Percentiles rank a stretch among this genome's conserved stretches.
phyloP scores from a whole-genome alignment of 352 stramenopile genomes.

The Globisporangium nodosum region DNA sequence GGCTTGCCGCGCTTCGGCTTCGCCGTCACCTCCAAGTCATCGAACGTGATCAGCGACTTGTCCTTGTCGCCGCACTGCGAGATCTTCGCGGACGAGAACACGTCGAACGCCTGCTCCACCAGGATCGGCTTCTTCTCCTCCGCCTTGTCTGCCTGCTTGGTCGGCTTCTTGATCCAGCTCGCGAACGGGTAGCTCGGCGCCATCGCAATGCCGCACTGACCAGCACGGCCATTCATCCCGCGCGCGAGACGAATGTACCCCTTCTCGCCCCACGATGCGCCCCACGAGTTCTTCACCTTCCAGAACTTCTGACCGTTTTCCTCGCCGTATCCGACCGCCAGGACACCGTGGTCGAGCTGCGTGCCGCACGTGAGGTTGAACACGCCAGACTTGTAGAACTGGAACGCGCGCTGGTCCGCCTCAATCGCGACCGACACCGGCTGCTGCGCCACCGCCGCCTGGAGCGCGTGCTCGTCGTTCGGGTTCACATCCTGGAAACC shows the following conservation, averaged over 20 bases:
- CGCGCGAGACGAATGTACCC: conserved; percentile 93
- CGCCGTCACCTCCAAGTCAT: conserved; percentile 54
- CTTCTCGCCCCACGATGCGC: conserved; percentile 86
- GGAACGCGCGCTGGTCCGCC: conserved; percentile 91
- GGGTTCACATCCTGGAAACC: conserved; percentile 85
- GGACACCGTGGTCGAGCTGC: conserved; percentile 96
- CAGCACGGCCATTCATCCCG: conserved; percentile 32
- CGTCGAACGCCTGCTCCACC: conserved; percentile 20
- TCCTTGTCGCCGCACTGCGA: conserved; percentile 69
- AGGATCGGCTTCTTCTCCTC: conserved; percentile 3
- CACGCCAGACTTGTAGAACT: conserved; percentile 96
- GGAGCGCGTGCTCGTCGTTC: conserved; percentile 81
- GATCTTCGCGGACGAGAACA: conserved; percentile 72
- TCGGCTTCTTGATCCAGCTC: conserved; percentile 22
- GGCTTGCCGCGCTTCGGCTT: conserved; percentile 73
- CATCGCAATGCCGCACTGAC: conserved; percentile 73
- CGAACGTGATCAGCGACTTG: conserved; percentile 60
- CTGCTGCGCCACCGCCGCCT: conserved; percentile 88
- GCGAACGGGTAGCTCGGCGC: conserved; percentile 69
- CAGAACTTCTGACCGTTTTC: conserved; percentile 84
- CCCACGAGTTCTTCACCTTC: conserved; percentile 98
- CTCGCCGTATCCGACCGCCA: conserved; percentile 94
- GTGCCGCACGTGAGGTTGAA: conserved; percentile 79
- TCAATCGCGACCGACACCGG: conserved; percentile 94
- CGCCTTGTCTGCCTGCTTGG: conserved; percentile 1